phyloP scores from a whole-genome alignment of 2,329 filamentous ascomycete genomes.

The Botryosphaeria dothidea region DNA sequence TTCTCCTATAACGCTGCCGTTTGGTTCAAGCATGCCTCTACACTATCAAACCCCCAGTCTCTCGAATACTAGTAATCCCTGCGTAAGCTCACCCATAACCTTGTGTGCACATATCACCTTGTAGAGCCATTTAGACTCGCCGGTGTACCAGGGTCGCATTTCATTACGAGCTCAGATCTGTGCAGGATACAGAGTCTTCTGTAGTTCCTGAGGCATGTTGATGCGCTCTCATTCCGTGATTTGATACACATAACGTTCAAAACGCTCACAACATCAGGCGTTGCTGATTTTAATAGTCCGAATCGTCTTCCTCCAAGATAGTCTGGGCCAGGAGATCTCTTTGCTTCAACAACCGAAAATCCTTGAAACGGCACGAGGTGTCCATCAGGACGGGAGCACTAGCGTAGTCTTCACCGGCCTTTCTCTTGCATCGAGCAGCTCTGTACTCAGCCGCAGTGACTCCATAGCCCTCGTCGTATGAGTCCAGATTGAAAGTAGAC shows the following conservation, averaged over 20 bases:
- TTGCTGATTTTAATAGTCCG: constrained; percentile 38
- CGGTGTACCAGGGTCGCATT: too few species aligned
- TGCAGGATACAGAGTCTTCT: too few species aligned
- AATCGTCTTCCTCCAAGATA: constrained; percentile 72
- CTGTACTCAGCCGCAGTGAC: constrained; percentile 34
- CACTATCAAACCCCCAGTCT: too few species aligned
- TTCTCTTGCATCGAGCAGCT: constrained; percentile 30
- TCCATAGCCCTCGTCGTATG: neutral
- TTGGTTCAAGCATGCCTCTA: too few species aligned
- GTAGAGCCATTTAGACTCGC: too few species aligned
- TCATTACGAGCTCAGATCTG: too few species aligned
- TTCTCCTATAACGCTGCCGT: too few species aligned
- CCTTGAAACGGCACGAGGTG: constrained; percentile 27
- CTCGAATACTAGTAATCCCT: too few species aligned
- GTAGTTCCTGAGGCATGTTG: too few species aligned
- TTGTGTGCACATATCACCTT: too few species aligned
- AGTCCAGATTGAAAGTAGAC: constrained; percentile 7
- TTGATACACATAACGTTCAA: neutral
- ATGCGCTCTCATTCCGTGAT: neutral
- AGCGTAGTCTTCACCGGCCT: constrained; percentile 3
- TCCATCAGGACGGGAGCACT: neutral
- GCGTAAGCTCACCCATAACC: too few species aligned
- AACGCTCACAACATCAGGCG: constrained; percentile 15
- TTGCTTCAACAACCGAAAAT: constrained; percentile 29
- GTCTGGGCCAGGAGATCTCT: constrained; percentile 63